phyloP scores from a whole-genome alignment of 495 filamentous ascomycete species.

The Talaromyces wortmannii region DNA sequence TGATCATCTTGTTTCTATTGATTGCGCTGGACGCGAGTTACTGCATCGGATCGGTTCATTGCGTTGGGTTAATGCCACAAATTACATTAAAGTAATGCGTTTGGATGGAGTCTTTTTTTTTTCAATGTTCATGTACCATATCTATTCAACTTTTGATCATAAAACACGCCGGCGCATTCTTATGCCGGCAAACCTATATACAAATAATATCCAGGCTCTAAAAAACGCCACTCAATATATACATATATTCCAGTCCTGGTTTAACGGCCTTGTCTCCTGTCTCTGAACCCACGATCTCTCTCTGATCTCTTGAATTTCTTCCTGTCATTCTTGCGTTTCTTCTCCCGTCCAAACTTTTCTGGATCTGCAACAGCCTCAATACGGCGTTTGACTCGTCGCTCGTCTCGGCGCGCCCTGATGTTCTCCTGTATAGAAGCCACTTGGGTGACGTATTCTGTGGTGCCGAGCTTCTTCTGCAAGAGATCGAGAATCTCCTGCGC shows the following conservation, averaged over 20 bases:
- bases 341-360: constrained; percentile 67
- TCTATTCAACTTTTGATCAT: background rate
- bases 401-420: constrained; percentile 62
- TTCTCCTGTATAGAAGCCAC: constrained; percentile 61
- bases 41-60: background rate
- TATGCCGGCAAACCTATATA: background rate
- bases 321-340: constrained; percentile 78
- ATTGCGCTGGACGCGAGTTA: background rate
- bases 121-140: constrained; percentile 3
- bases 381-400: constrained; percentile 71
- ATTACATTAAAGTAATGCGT: too few species aligned
- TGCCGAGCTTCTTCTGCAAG: constrained; percentile 80
- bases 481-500: constrained; percentile 65
- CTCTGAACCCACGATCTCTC: constrained; percentile 60
- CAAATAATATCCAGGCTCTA: background rate
- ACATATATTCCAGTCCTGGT: background rate
- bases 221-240: background rate
- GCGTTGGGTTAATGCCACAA: background rate
- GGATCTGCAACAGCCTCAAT: constrained; percentile 79
- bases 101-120: background rate
- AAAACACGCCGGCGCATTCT: background rate
- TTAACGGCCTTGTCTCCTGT: constrained; percentile 63
- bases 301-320: constrained; percentile 80
- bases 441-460: constrained; percentile 62
- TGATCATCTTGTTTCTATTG: background rate